These are phyloP conservation scores for Tubosaeta brunneosetosa DNA, from an alignment of 768 basidiomycete species.

Conservation along the genomic window DNA sequence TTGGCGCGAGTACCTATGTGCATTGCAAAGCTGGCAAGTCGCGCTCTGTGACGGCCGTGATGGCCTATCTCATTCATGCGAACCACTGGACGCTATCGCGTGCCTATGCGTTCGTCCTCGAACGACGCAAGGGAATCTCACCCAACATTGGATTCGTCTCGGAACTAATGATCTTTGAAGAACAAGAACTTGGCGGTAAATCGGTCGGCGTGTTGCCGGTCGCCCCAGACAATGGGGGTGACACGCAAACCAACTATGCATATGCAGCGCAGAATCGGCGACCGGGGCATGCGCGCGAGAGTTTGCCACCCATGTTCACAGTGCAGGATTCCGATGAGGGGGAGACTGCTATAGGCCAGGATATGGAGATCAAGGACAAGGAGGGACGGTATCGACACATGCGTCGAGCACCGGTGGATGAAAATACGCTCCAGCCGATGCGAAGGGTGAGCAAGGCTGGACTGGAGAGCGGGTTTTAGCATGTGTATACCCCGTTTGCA, in stretches of 20 bases:
- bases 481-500: constrained; percentile 12
- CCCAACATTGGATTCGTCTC: constrained; percentile 98
- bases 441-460: constrained; percentile 92
- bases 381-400: constrained; percentile 85
- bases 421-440: constrained; percentile 84
- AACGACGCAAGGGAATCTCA: constrained; percentile 89
- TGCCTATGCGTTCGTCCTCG: constrained; percentile 89
- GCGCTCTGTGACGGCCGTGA: constrained; percentile 92
- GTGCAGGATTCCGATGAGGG: constrained; percentile 25
- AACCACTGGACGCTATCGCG: constrained; percentile 94
- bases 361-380: constrained; percentile 85
- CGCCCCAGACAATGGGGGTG: constrained; percentile 15
- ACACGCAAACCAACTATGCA: constrained; percentile 35
- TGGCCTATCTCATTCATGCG: constrained; percentile 95
- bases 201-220: constrained; percentile 23
- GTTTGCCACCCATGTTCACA: constrained; percentile 39
- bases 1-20: constrained; percentile 86
- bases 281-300: constrained; percentile 67
- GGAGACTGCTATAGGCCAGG: constrained; percentile 56
- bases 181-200: constrained; percentile 73
- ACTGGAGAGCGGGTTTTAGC: constrained; percentile 59
- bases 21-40: constrained; percentile 97
- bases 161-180: constrained; percentile 95
- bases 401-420: constrained; percentile 81
- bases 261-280: constrained; percentile 48